Evolutionary conservation across 225 moss, liverwort and hornwort species (phyloP), one percentile per base, ranked within the genome.

Genomic region (Physcomitrium patens): DNA sequence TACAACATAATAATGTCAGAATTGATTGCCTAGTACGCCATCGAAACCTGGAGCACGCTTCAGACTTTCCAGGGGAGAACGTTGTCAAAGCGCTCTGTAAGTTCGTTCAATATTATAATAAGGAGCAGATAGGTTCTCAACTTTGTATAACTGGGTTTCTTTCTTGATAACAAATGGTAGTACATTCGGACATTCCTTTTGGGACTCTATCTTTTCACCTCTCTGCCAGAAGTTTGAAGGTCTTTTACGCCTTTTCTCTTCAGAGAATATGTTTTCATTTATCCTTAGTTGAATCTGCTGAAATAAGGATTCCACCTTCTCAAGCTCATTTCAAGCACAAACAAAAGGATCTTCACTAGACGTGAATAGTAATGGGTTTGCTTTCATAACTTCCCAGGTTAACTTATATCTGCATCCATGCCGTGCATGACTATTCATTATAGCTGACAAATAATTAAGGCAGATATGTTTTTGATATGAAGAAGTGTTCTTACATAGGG

Each of bases 251-350:
- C 10, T 65, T 23, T 45, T 65, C 65, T 44, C 19, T 65, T 65
- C 22, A 44, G 46, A 11, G 1, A 16, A 47, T 47, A 16, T 61
- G 61, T 2, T 61, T 41, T 61, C 65, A 23, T 18, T 12, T 65
- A 65, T 65, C 65, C 44, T 44, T 44, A 45, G 19, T 65, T 46
- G 45, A 65, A 65, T 65, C 65, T 65, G 65, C 65, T 65, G 63
- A 64, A 65, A 74, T 74, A 53, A 65, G 63, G 54, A 47, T 42
- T 72, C 60, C 59, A 72, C 71, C 71, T 72, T 72, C 60, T 60
- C 71, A 60, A 60, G 64, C 54, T 65, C 65, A 65, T 53, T 74
- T 52, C 54, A 65, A 65, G 65, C 65, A 55, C 55, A 55, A 49
- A 74, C 54, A 72, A 59, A 63, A 55, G 22, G 42, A 26, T 71